Conservation (phyloP, 202 grass and related monocot genomes). For the Hordeum pubiflorum region DNA sequence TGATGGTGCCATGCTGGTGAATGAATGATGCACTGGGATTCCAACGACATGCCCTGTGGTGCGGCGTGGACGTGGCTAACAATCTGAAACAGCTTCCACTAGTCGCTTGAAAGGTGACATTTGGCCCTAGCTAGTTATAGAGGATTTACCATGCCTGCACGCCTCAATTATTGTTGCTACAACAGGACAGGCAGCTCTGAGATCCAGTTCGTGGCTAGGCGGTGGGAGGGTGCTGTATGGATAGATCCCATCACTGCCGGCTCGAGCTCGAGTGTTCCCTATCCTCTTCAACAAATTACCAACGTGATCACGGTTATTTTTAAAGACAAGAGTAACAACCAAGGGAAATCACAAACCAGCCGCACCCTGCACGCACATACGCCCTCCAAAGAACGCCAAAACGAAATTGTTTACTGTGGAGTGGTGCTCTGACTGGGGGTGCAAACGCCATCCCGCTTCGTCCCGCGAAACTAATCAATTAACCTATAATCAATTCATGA, state of each 20-base stretch:
- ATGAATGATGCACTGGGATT: background rate
- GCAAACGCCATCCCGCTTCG: no score
- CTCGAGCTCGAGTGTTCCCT: background rate
- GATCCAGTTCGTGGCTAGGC: background rate
- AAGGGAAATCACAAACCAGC: no score
- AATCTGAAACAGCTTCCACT: background rate
- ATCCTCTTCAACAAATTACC: no score
- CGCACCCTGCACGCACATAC: no score
- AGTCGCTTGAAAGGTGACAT: constrained; percentile 5
- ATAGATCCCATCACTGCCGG: background rate
- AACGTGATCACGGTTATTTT: no score
- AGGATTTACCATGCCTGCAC: background rate
- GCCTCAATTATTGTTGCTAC: background rate
- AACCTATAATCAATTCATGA: no score
- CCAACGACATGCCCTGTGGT: constrained; percentile 3
- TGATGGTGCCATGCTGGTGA: background rate
- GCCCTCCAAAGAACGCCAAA: no score
- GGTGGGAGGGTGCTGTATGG: background rate
- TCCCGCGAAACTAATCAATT: no score
- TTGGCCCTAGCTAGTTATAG: constrained; percentile 1
- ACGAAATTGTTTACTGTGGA: no score
- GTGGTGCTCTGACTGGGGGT: no score
- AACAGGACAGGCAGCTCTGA: background rate
- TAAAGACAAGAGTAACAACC: no score
- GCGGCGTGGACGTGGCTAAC: background rate